Base-by-base conservation (phyloP, 768 basidiomycete species). In the Hericium coralloides region DNA sequence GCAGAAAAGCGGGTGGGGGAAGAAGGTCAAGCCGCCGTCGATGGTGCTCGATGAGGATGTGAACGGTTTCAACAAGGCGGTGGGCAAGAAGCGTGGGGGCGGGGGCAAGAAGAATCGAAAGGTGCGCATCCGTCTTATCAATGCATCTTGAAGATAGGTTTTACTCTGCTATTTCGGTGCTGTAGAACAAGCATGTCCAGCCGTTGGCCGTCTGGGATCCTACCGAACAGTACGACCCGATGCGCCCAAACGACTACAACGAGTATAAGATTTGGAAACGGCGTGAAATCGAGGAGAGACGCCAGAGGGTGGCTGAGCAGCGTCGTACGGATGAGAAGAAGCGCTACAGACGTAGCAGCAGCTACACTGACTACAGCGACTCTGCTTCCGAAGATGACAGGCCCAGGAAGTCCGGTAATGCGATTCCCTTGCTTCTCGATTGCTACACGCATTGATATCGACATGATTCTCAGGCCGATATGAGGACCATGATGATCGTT, bases 21-120 rank as follows among this genome's bases (percentile, higher is more conserved):
- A 86, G 72, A 92, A 92, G 67, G 84, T 92, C 66, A 92, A 92
- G 64, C 91, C 92, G 15, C 92, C 92, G 2, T 88, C 88, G 0
- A 92, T 94, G 89, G 76, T 92, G 20, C 79, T 94, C 10, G 91
- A 93, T 59, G 92, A 93, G 58, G 89, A 93, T 59, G 76, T 93
- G 60, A 93, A 93, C 57, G 91, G 91, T 1, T 94, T 87, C 70
- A 31, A 31, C 31, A 87, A 82, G 64, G 64, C 77, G 12, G 74
- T 76, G 12, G 73, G 79, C 49, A 82, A 79, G 55, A 82, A 79
- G 58, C 82, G 75, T 60, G 76, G 78, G 59, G 76, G 71, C 15
- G 79, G 77, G 1, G 69, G 70, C 9, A 78, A 74, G 67, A 79
- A 75, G 57, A 73, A 78, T 20, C 89, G 80, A 68, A 90, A 88